phyloP scores from a whole-genome alignment of 2,329 filamentous ascomycete species.

The Monosporascus sp. region DNA sequence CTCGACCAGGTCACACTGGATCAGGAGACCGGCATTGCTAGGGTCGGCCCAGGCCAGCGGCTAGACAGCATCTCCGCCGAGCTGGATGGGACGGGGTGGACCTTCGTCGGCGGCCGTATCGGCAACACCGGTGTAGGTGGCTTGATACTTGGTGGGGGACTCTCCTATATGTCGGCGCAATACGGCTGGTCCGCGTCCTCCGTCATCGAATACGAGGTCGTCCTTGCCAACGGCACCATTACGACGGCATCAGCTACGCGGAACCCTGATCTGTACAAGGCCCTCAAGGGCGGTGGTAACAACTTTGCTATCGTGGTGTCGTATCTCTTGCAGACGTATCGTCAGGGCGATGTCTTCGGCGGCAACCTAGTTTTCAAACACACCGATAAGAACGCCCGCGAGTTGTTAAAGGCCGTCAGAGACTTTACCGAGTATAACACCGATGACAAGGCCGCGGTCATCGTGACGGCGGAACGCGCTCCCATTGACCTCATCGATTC shows the following conservation, averaged over 20 bases:
- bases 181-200: slow-evolving; percentile 47
- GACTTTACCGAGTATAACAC: slow-evolving; percentile 54
- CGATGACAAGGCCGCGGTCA: slow-evolving; percentile 56
- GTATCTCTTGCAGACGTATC: slow-evolving; percentile 39
- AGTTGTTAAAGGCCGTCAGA: slow-evolving; percentile 42
- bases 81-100: slow-evolving; percentile 38
- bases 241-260: slow-evolving; percentile 37
- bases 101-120: slow-evolving; percentile 40
- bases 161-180: slow-evolving; percentile 46
- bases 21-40: slow-evolving; percentile 31
- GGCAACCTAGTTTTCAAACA: slow-evolving; percentile 36
- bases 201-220: slow-evolving; percentile 46
- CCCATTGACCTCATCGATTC: slow-evolving; percentile 40
- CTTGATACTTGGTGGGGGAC: slow-evolving; percentile 49
- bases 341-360: slow-evolving; percentile 37
- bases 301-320: slow-evolving; percentile 49
- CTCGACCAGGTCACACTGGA: slow-evolving; percentile 37
- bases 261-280: slow-evolving; percentile 46
- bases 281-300: slow-evolving; percentile 52
- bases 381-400: slow-evolving; percentile 21
- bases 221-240: slow-evolving; percentile 45
- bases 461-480: slow-evolving; percentile 48
- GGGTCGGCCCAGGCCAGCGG: slow-evolving; percentile 41
- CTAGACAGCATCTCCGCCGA: slow-evolving; percentile 35
- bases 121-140: slow-evolving; percentile 42